phyloP scores from a whole-genome alignment of 345 rosid genomes.

The Cardamine chenopodiifolia region DNA sequence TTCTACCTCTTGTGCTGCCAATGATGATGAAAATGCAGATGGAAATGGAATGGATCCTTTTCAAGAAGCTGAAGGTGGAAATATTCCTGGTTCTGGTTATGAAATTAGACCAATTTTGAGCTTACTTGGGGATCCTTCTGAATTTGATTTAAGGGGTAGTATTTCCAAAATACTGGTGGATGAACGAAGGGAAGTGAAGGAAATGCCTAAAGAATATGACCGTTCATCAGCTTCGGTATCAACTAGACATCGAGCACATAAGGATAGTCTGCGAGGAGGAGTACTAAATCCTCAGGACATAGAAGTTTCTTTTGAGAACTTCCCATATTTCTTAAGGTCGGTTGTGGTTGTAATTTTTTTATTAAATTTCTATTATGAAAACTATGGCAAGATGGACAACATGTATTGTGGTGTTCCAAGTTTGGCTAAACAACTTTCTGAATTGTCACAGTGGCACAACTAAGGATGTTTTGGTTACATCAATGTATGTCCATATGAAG shows the following conservation, averaged over 20 bases:
- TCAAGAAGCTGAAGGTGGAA: conserved; percentile 54
- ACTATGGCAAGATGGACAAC: conserved; percentile 6
- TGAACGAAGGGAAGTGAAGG: conserved; percentile 57
- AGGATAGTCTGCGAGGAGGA: conserved; percentile 68
- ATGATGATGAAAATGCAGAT: conserved; percentile 55
- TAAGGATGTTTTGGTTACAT: conserved; percentile 73
- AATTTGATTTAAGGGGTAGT: conserved; percentile 57
- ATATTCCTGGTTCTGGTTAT: conserved; percentile 53
- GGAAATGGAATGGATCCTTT: conserved; percentile 55
- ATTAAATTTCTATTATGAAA: neutral
- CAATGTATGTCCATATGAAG: conserved; percentile 79
- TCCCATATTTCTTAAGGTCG: conserved; percentile 90
- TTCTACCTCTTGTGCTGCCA: conserved; percentile 48
- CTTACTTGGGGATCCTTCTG: conserved; percentile 61
- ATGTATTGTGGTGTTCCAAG: neutral
- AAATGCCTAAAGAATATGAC: conserved; percentile 54
- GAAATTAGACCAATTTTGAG: conserved; percentile 69
- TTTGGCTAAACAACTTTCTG: conserved; percentile 22
- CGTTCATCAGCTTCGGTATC: conserved; percentile 47
- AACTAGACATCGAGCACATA: conserved; percentile 67
- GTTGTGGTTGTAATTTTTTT: conserved; percentile 2
- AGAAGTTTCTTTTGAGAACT: conserved; percentile 74
- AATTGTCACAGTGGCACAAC: conserved; percentile 71
- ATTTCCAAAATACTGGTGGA: conserved; percentile 60
- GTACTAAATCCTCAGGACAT: conserved; percentile 64